A percentile compares a stretch with the other conserved stretches of the same genome.
Evolutionary conservation across 148 eudicot species (phyloP).

Genomic region (Hydrangea macrophylla): DNA sequence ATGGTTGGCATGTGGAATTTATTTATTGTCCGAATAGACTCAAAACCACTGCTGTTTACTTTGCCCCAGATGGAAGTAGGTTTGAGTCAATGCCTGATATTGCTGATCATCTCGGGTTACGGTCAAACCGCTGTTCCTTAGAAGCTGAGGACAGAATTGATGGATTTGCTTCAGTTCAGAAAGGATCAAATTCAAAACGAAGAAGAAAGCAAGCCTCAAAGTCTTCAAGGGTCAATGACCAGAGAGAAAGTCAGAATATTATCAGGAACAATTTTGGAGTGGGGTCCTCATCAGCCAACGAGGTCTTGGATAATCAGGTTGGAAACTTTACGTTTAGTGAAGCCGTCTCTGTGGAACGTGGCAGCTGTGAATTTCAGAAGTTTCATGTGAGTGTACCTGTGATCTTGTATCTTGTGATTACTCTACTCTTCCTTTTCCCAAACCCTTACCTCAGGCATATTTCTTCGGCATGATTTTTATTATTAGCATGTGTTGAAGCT

Average conservation of each 20-base stretch:
- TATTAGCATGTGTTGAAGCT: too few relatives aligned
- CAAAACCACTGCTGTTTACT: conserved; percentile 40
- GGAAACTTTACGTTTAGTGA: background rate
- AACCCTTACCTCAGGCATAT: background rate
- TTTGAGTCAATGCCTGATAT: conserved; percentile 43
- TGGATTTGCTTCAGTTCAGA: conserved; percentile 18
- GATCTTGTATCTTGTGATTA: background rate
- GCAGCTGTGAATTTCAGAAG: conserved; percentile 6
- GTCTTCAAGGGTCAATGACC: conserved; percentile 11
- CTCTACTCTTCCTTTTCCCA: background rate
- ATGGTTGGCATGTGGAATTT: conserved; percentile 56
- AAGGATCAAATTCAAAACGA: conserved; percentile 17
- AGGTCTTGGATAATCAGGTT: conserved; percentile 5
- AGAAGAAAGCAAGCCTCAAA: conserved; percentile 19
- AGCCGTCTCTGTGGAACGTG: conserved; percentile 7
- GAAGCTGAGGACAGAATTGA: conserved; percentile 19
- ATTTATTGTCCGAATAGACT: conserved; percentile 27
- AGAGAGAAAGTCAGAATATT: conserved; percentile 16
- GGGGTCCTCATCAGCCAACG: conserved; percentile 15
- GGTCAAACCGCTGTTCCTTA: conserved; percentile 9
- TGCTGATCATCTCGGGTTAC: conserved; percentile 39
- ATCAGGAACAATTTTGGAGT: conserved; percentile 14
- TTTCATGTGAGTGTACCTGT: conserved; percentile 20
- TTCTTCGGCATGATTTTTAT: too few relatives aligned
- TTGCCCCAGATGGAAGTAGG: conserved; percentile 55